Evolutionary conservation across 176 grass and related monocot genomes (phyloP).

Genomic region (Eragrostis nindensis): DNA sequence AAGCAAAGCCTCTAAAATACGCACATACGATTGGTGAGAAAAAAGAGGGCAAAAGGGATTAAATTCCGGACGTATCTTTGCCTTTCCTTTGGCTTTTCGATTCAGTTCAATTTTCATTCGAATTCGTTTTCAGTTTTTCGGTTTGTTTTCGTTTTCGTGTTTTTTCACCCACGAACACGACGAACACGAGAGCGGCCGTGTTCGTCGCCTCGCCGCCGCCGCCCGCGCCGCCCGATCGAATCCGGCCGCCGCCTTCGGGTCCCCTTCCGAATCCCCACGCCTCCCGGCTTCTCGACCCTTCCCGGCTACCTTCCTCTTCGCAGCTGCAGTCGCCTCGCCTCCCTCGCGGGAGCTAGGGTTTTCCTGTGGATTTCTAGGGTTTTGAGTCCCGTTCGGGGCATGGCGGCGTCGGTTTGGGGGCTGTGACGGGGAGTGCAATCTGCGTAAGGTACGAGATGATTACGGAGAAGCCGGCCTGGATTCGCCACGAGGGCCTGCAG

Average conservation of each 20-base stretch:
- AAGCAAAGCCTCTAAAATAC: conserved; percentile 25
- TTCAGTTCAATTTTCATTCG: conserved; percentile 37
- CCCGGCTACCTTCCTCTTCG: background rate
- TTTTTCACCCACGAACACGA: conserved; percentile 15
- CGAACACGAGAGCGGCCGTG: conserved; percentile 39
- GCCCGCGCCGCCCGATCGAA: conserved; percentile 36
- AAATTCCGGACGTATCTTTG: conserved; percentile 6
- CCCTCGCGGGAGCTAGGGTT: conserved; percentile 38
- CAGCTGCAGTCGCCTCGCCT: background rate
- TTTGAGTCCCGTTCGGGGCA: conserved; percentile 27
- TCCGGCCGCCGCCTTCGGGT: background rate
- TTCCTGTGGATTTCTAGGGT: conserved; percentile 50
- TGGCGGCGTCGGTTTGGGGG: conserved; percentile 6
- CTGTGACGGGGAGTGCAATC: background rate
- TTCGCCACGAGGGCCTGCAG: conserved; percentile 92
- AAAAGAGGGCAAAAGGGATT: conserved; percentile 4
- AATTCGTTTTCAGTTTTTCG: conserved; percentile 40
- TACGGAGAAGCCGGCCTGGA: conserved; percentile 86
- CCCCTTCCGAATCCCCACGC: background rate
- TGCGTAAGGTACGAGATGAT: conserved; percentile 53
- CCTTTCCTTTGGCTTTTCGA: conserved; percentile 4
- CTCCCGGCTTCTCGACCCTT: background rate
- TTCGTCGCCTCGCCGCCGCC: conserved; percentile 47
- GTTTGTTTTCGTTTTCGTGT: conserved; percentile 31
- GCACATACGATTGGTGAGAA: background rate